These are phyloP conservation scores for Nannochloropsis salina DNA, from an alignment of 108 stramenopile genomes.

Conservation along the genomic window DNA sequence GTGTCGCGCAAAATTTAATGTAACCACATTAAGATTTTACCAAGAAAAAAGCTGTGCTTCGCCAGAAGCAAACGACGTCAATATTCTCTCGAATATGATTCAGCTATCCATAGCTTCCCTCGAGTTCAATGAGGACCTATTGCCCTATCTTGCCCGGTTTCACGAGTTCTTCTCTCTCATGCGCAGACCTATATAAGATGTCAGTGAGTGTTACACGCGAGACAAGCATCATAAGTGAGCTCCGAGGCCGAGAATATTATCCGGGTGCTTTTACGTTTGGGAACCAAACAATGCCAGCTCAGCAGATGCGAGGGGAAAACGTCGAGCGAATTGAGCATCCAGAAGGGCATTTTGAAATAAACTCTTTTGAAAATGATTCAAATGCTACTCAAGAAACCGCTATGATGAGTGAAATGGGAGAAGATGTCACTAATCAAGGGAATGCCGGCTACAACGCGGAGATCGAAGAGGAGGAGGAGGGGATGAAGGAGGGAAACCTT, in stretches of 20 bases:
- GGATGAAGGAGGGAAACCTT: too few relatives aligned
- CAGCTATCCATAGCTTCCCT: too few relatives aligned
- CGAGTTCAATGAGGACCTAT: too few relatives aligned
- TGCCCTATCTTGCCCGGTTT: neutral
- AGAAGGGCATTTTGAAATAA: neutral
- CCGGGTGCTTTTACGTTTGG: neutral
- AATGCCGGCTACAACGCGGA: neutral
- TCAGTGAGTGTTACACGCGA: neutral
- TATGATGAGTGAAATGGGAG: neutral
- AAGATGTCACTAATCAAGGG: neutral
- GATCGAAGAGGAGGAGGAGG: constrained; percentile 1
- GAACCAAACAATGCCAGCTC: neutral
- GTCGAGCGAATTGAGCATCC: neutral
- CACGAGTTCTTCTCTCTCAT: neutral
- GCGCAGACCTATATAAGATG: neutral
- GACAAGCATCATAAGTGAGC: constrained; percentile 8
- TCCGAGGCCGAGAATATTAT: neutral
- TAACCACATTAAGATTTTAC: too few relatives aligned
- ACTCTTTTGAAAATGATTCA: neutral
- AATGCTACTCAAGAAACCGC: neutral
- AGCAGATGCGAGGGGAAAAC: neutral
- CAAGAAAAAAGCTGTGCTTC: too few relatives aligned
- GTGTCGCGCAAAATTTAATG: too few relatives aligned
- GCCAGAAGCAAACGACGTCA: too few relatives aligned
- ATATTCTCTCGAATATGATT: too few relatives aligned